Base-by-base conservation (phyloP, 257 asterid species). In the Nicotiana otophora region DNA sequence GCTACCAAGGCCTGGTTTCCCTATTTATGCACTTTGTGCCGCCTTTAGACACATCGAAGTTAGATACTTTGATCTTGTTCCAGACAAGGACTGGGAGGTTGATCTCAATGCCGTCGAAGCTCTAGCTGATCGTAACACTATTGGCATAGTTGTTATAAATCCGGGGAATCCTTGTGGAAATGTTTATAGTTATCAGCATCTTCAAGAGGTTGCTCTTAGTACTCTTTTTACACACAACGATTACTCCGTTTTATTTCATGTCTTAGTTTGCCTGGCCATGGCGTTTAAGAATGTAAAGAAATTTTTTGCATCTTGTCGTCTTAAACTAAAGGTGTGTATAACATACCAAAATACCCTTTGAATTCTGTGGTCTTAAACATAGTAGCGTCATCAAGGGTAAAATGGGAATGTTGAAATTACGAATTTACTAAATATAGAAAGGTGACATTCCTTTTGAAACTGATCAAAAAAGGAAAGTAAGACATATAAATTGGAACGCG, bases 91-190 rank as follows among this genome's bases (percentile, higher is more conserved):
- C 2, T 95, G 98, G 97, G 97, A 93, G 86, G 97, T 95, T 64
- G 91, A 95, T 86, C 91, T 95, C 7, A 10, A 70, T 31, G 87
- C 92, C 30, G 91, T 93, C 20, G 92, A 92, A 87, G 87, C 89
- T 42, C 89, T 93, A 26, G 97, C 95, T 0, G 98, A 95, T 85
- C 90, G 87, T 64, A 94, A 92, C n/a, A 95, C 98, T 1, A 87
- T 93, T 4, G 98, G 91, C 5, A 85, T 95, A 58, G 98, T 90
- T 14, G 77, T 93, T 82, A 95, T 95, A 75, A 95, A 95, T 86
- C 98, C 98, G 0, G 98, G 98, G 11, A 95, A 93, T 88, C 98
- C 98, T 2, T 95, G 98, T 86, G 98, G 98, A 67, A 95, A 88
- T 77, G 98, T 95, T 14, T 93, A 92, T 64, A 78, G 89, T 1